Percentiles rank a stretch among this genome's conserved stretches.
Evolutionary conservation across 345 rosid genomes (phyloP).

Genomic region (Lenwebbia sp.): DNA sequence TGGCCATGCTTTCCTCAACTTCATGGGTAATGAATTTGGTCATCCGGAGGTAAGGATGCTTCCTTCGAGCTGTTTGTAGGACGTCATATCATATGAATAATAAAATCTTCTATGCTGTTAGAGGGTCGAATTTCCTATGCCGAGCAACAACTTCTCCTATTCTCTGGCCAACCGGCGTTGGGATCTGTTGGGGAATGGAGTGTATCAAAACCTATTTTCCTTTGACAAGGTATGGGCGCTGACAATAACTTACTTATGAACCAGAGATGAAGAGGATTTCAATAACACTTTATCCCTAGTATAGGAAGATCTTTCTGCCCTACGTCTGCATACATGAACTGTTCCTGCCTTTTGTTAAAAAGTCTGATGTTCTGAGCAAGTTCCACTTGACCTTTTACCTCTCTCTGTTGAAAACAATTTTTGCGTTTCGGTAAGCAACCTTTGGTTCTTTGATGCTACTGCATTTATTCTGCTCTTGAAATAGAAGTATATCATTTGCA

Average conservation of each 20-base stretch:
- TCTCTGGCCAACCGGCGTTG: constrained; percentile 77
- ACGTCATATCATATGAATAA: constrained; percentile 7
- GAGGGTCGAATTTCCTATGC: constrained; percentile 94
- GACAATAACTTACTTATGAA: background rate
- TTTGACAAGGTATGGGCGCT: constrained; percentile 58
- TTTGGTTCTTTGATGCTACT: background rate
- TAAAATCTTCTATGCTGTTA: constrained; percentile 13
- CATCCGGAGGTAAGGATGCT: constrained; percentile 61
- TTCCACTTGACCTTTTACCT: background rate
- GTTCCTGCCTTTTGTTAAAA: background rate
- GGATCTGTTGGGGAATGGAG: constrained; percentile 62
- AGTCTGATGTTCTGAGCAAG: background rate
- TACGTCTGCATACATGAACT: background rate
- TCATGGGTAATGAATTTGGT: constrained; percentile 98
- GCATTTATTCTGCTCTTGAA: background rate
- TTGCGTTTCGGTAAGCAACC: background rate
- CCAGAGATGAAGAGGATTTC: background rate
- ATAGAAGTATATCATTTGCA: background rate
- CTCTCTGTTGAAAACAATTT: background rate
- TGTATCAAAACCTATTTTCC: constrained; percentile 47
- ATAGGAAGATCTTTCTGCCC: background rate
- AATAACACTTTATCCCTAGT: background rate
- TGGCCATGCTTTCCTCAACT: constrained; percentile 83
- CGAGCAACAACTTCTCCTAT: constrained; percentile 74
- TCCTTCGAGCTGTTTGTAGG: background rate